Percentiles rank a stretch among this genome's conserved stretches.
These are phyloP conservation scores for Cercospora janseana DNA, from an alignment of 2,329 filamentous ascomycete genomes.

Conservation along the genomic window DNA sequence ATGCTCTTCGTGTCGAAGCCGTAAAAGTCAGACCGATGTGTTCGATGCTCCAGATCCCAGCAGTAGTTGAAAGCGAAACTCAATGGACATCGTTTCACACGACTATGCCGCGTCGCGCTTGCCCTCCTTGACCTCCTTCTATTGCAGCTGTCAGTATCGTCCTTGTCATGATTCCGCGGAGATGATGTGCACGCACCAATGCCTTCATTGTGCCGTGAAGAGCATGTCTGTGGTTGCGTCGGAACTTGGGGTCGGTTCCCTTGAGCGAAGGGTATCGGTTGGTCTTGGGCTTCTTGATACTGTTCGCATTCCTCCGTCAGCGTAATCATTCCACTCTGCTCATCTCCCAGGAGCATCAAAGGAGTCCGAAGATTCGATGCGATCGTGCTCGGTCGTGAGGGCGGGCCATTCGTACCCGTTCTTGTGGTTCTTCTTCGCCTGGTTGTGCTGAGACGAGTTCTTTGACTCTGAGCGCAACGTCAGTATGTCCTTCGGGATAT, in stretches of 20 bases:
- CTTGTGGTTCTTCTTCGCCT: slow-evolving; percentile 96
- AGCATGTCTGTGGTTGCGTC: slow-evolving; percentile 99
- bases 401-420: slow-evolving; percentile 73
- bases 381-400: background rate
- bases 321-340: slow-evolving; percentile 10
- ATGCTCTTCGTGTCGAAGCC: slow-evolving; percentile 19
- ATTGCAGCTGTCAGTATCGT: slow-evolving; percentile 38
- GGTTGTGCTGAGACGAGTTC: slow-evolving; percentile 99
- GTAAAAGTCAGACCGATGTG: slow-evolving; percentile 18
- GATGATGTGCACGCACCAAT: slow-evolving; percentile 65
- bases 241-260: slow-evolving; percentile 99
- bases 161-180: background rate
- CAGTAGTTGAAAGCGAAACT: slow-evolving; percentile 12
- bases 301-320: slow-evolving; percentile 42
- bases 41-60: slow-evolving; percentile 21
- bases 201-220: slow-evolving; percentile 98
- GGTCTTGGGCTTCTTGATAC: slow-evolving; percentile 99
- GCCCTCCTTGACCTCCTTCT: slow-evolving; percentile 98
- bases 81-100: slow-evolving; percentile 16
- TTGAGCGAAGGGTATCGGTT: slow-evolving; percentile 98
- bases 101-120: slow-evolving; percentile 82
- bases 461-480: slow-evolving; percentile 74
- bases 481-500: slow-evolving; percentile 14
- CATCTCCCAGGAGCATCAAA: slow-evolving; percentile 3
- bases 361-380: slow-evolving; percentile 3